Conservation (phyloP, 305 asterid species). For the Plantago rigida region DNA sequence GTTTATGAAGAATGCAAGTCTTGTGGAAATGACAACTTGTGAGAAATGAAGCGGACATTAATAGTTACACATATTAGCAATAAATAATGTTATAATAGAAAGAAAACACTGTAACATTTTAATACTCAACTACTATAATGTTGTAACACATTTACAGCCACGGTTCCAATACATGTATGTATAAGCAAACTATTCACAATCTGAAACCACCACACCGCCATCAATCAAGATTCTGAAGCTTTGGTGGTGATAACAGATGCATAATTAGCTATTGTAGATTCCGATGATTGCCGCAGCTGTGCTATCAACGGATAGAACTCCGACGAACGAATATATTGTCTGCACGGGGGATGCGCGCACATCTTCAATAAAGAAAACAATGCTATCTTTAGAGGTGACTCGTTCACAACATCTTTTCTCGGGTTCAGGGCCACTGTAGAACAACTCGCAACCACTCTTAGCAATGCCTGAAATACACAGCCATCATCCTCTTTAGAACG, state of each 20-base stretch:
- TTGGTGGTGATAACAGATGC: conserved; percentile 62
- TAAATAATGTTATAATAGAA: no score
- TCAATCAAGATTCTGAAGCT: conserved; percentile 49
- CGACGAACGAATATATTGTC: conserved; percentile 69
- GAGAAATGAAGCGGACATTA: no score
- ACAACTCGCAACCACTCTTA: conserved; percentile 80
- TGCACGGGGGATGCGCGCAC: conserved; percentile 80
- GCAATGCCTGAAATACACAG: conserved; percentile 55
- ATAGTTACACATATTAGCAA: no score
- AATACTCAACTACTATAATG: background rate
- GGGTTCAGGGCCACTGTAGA: conserved; percentile 70
- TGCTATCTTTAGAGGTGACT: conserved; percentile 84
- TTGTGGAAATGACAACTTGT: no score
- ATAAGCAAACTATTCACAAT: background rate
- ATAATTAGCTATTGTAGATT: conserved; percentile 72
- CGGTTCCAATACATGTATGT: background rate
- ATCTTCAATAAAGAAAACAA: conserved; percentile 80
- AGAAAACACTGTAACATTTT: background rate
- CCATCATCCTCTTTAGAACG: conserved; percentile 13
- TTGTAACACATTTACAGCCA: background rate
- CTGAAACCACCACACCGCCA: background rate
- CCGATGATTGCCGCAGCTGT: conserved; percentile 90
- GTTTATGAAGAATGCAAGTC: no score
- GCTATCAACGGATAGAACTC: conserved; percentile 63
- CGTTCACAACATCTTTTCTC: conserved; percentile 57